Evolutionary conservation across 768 basidiomycete species (phyloP).

Genomic region (Porpolomopsis calyptriformis): DNA sequence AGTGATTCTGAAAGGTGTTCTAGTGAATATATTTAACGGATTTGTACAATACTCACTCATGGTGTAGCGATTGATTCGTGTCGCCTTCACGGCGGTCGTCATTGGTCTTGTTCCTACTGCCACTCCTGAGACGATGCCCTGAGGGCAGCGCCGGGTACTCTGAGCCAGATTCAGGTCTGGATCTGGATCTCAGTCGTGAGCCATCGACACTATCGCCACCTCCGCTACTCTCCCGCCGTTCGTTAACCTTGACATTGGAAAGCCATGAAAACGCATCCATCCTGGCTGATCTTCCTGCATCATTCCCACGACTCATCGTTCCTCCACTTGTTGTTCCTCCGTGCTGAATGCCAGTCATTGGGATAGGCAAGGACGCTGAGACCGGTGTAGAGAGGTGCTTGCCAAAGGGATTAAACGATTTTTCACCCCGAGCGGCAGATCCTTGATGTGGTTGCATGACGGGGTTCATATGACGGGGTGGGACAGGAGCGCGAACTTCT

Average conservation of each 20-base stretch:
- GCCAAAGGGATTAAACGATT: neutral
- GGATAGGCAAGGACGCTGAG: constrained; percentile 1
- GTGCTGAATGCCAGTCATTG: neutral
- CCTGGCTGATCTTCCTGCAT: constrained; percentile 37
- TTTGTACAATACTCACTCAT: constrained; percentile 43
- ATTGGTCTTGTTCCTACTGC: constrained; percentile 23
- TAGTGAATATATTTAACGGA: neutral
- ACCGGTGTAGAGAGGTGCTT: neutral
- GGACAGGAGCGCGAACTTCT: constrained; percentile 49
- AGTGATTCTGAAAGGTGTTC: constrained; percentile 43
- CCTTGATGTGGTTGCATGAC: constrained; percentile 19
- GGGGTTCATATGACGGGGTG: constrained; percentile 18
- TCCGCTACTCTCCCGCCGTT: constrained; percentile 43
- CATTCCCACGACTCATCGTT: constrained; percentile 40
- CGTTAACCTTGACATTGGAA: constrained; percentile 58
- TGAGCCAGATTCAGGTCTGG: constrained; percentile 21
- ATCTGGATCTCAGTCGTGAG: constrained; percentile 38
- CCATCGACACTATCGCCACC: constrained; percentile 37
- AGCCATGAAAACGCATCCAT: constrained; percentile 69
- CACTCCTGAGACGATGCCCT: constrained; percentile 20
- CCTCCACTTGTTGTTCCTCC: constrained; percentile 40
- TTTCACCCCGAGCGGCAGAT: constrained; percentile 14
- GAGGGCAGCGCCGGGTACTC: constrained; percentile 12
- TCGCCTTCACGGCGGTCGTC: constrained; percentile 21
- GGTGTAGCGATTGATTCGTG: constrained; percentile 45